Evolutionary conservation across 1,139 yeast species (phyloP).

Genomic region (Yamadazyma aaseri): DNA sequence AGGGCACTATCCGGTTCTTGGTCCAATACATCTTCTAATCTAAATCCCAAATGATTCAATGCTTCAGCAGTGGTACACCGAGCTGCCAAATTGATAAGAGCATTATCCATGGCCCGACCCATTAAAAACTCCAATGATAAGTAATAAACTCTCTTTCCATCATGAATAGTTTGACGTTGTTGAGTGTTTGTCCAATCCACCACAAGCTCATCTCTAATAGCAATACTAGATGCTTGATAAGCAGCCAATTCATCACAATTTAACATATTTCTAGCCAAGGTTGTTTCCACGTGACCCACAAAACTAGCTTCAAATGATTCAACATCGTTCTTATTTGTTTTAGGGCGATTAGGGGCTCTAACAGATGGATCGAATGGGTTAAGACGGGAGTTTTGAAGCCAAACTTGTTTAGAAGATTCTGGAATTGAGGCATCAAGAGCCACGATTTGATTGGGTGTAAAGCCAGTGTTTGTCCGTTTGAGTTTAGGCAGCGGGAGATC

Average conservation of each 20-base stretch:
- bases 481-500: conserved; percentile 43
- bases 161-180: conserved; percentile 80
- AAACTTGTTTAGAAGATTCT: conserved; percentile 66
- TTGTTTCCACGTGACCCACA: conserved; percentile 84
- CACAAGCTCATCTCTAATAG: conserved; percentile 77
- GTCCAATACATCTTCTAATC: conserved; percentile 78
- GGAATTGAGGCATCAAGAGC: conserved; percentile 84
- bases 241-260: conserved; percentile 93
- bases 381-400: conserved; percentile 63
- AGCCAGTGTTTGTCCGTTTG: conserved; percentile 82
- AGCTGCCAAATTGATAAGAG: conserved; percentile 69
- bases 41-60: conserved; percentile 77
- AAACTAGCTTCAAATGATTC: conserved; percentile 67
- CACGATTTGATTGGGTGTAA: conserved; percentile 85
- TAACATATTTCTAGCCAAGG: conserved; percentile 84
- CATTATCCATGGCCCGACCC: conserved; percentile 96
- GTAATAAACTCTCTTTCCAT: conserved; percentile 85
- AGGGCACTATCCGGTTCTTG: conserved; percentile 93
- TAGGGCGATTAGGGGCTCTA: conserved; percentile 10
- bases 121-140: conserved; percentile 84
- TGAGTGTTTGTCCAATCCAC: conserved; percentile 94
- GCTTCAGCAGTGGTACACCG: conserved; percentile 56
- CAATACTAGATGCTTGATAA: conserved; percentile 80
- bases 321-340: conserved; percentile 25
- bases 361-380: conserved; percentile 25